Percentiles rank a stretch among this genome's conserved stretches.
Evolutionary conservation across 2,329 filamentous ascomycete genomes (phyloP).

Genomic region (Trichophyton mentagrophytes): DNA sequence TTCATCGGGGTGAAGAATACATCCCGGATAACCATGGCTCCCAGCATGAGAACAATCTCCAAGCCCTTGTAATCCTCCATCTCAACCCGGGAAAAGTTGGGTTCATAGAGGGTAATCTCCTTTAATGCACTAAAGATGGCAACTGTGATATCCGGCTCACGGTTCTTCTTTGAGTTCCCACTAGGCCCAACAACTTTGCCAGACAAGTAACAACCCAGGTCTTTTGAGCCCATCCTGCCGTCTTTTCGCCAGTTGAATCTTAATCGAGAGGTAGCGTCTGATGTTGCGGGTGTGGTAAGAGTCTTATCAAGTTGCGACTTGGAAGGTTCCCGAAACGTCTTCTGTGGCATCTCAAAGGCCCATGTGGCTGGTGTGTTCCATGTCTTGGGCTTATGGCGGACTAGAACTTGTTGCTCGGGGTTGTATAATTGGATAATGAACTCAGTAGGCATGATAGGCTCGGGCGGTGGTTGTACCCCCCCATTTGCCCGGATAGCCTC

Average conservation of each 20-base stretch:
- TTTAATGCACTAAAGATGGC: constrained; percentile 66
- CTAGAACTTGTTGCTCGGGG: constrained; percentile 66
- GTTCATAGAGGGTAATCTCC: constrained; percentile 82
- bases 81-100: constrained; percentile 79
- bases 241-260: constrained; percentile 85
- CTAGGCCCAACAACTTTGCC: constrained; percentile 54
- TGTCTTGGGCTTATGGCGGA: constrained; percentile 56
- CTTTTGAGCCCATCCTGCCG: constrained; percentile 61
- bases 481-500: constrained; percentile 63
- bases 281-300: constrained; percentile 46
- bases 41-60: constrained; percentile 61
- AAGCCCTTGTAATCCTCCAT: constrained; percentile 89
- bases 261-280: constrained; percentile 53
- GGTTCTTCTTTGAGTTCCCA: constrained; percentile 59
- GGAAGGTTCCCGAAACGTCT: constrained; percentile 70
- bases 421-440: constrained; percentile 89
- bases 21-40: constrained; percentile 49
- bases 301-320: constrained; percentile 64
- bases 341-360: constrained; percentile 86
- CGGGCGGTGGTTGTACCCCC: constrained; percentile 50
- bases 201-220: constrained; percentile 77
- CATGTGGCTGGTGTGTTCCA: constrained; percentile 73
- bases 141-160: constrained; percentile 91
- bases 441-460: constrained; percentile 60
- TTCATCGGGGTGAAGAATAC: constrained; percentile 51